A percentile compares a stretch with the other conserved stretches of the same genome.
phyloP scores from a whole-genome alignment of 495 filamentous ascomycete genomes.

The Penicillium daleae region DNA sequence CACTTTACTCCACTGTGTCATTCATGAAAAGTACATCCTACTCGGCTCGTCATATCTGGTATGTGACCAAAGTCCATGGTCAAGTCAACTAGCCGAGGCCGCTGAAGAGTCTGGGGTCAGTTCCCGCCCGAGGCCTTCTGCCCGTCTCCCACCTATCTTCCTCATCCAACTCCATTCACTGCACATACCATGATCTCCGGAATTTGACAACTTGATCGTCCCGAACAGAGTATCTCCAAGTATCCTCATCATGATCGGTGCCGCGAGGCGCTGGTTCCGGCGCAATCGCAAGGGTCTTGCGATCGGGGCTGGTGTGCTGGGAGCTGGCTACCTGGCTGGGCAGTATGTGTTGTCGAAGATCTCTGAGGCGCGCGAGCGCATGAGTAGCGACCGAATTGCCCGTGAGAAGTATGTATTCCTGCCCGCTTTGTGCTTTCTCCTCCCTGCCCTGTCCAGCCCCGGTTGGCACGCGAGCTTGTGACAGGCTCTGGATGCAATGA shows the following conservation, averaged over 20 bases:
- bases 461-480: conserved; percentile 21
- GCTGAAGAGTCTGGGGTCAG: conserved; percentile 16
- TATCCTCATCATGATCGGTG: conserved; percentile 69
- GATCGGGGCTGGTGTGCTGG: conserved; percentile 82
- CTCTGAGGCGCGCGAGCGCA: conserved; percentile 87
- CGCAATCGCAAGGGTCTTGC: conserved; percentile 90
- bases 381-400: conserved; percentile 92
- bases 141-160: conserved; percentile 18
- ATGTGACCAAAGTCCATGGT: neutral
- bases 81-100: conserved; percentile 42
- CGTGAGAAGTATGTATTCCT: conserved; percentile 81
- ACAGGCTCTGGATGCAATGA: conserved; percentile 16
- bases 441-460: neutral
- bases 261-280: conserved; percentile 83
- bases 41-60: neutral
- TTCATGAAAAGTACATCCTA: neutral
- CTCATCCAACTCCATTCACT: conserved; percentile 15
- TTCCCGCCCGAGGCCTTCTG: conserved; percentile 27
- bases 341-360: conserved; percentile 92
- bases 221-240: conserved; percentile 17
- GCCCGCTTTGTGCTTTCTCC: neutral
- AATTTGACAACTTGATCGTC: neutral
- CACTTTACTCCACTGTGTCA: neutral
- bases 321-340: conserved; percentile 87
- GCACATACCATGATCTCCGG: conserved; percentile 18